Base-by-base conservation (phyloP, 1,284 basidiomycete genomes). In the Cystobasidium pallidum region DNA sequence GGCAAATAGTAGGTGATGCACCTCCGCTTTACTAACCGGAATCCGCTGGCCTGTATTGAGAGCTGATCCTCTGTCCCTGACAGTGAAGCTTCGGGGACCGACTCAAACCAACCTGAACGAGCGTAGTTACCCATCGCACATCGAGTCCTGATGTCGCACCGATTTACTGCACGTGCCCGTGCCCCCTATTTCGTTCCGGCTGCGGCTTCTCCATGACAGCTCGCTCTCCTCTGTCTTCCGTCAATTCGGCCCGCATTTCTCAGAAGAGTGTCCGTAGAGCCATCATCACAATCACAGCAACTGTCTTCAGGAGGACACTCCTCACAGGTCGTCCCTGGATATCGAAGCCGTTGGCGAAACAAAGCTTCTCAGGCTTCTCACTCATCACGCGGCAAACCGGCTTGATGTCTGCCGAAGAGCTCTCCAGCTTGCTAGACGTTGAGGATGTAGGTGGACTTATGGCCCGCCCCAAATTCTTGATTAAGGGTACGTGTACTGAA, bases 331-430 rank as follows among this genome's bases (percentile, higher is more conserved):
- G 21, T 15, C 24, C 24, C n/a, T 47, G 13, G 24, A 28, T n/a
- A 26, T 51, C 15, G 21, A 51, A 8, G 15, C 7, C 49, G 24
- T 51, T 17, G 15, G 17, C 49, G n/a, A 24, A 28, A 28, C 21
- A 10, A 26, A 51, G 49, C 49, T 51, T 13, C 58, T n/a, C 17
- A 26, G 26, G 49, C 49, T 51, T 13, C 58, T n/a, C 17, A 26
- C 58, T 21, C 52, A 34, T 21, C 39, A 0, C 13, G 21, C 45
- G 39, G 59, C 59, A 28, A 28, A 13, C 34, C 59, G 59, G 59
- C 45, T 30, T 36, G 26, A 68, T 68, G 66, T 51, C 66, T 41
- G 41, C 66, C 24, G 54, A 45, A 34, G 34, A 68, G 36, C 52
- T 68, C 24, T 19, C 41, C 28, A 30, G n/a, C 41, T 57, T 68